A percentile compares a stretch with the other conserved stretches of the same genome.
Evolutionary conservation across 345 rosid genomes (phyloP).

Genomic region (Eucalyptus marginata): DNA sequence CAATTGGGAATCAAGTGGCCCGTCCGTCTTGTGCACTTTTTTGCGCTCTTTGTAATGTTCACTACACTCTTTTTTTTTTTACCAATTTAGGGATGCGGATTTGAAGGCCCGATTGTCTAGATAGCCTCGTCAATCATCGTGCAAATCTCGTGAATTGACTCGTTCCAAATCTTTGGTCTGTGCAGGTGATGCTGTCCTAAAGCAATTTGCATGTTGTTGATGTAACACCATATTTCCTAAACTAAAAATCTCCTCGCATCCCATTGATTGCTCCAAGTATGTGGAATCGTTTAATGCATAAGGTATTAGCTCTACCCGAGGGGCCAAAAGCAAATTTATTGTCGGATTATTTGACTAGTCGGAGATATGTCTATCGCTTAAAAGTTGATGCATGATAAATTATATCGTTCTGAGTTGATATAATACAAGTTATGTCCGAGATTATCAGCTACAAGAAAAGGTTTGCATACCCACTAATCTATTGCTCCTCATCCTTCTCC

Average conservation of each 20-base stretch:
- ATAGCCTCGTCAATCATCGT: too few species aligned
- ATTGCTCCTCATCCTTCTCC: not conserved
- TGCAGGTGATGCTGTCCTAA: accelerated
- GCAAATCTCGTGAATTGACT: not conserved
- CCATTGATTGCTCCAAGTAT: too few species aligned
- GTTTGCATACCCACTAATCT: not conserved
- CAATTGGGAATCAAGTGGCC: not conserved
- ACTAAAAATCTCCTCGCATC: too few species aligned
- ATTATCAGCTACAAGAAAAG: not conserved
- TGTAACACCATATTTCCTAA: not conserved
- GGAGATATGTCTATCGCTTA: accelerated
- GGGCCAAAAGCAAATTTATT: not conserved
- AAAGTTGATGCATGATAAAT: not conserved
- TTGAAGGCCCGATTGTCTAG: too few species aligned
- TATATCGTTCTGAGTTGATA: accelerated
- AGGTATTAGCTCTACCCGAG: not conserved
- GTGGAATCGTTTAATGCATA: not conserved
- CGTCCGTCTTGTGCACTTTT: not conserved
- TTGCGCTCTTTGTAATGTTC: not conserved
- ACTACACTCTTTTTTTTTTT: too few species aligned
- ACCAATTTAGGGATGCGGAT: too few species aligned
- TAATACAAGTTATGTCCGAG: not conserved
- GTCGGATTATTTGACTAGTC: not conserved
- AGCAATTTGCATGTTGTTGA: not conserved
- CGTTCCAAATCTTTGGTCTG: accelerated